phyloP scores from a whole-genome alignment of 2,329 filamentous ascomycete species.

The Bisporella sp. region DNA sequence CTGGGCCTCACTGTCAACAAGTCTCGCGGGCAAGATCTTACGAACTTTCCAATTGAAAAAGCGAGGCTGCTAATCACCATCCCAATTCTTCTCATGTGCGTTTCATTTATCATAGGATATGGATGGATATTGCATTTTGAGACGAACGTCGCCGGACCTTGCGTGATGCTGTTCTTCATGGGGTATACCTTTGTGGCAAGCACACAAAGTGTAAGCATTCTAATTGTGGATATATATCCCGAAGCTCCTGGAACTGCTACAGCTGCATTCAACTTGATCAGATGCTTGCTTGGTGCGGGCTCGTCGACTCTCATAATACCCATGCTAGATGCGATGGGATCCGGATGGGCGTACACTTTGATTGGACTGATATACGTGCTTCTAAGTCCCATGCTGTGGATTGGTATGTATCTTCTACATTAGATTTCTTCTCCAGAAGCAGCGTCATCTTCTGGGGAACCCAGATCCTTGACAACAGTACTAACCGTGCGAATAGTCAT shows the following conservation, averaged over 20 bases:
- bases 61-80: slow-evolving; percentile 42
- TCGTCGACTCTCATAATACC: slow-evolving; percentile 44
- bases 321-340: slow-evolving; percentile 43
- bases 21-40: slow-evolving; percentile 43
- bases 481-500: not conserved
- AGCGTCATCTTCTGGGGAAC: too few relatives aligned
- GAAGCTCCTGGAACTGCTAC: slow-evolving; percentile 45
- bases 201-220: slow-evolving; percentile 41
- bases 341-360: slow-evolving; percentile 45
- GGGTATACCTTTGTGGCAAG: slow-evolving; percentile 45
- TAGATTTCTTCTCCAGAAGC: too few relatives aligned
- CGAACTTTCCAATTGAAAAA: slow-evolving; percentile 43
- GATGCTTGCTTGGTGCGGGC: slow-evolving; percentile 48
- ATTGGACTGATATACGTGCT: slow-evolving; percentile 36
- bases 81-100: slow-evolving; percentile 43
- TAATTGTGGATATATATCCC: slow-evolving; percentile 51
- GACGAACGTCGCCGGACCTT: slow-evolving; percentile 38
- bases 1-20: slow-evolving; percentile 46
- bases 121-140: slow-evolving; percentile 43
- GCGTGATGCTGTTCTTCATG: slow-evolving; percentile 39
- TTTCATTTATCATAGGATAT: slow-evolving; percentile 40
- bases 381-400: slow-evolving; percentile 32
- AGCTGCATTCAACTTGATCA: slow-evolving; percentile 48
- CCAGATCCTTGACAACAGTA: too few relatives aligned
- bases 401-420: slow-evolving; percentile 28